phyloP scores from a whole-genome alignment of 768 basidiomycete species.

The Leccinum variicolor region DNA sequence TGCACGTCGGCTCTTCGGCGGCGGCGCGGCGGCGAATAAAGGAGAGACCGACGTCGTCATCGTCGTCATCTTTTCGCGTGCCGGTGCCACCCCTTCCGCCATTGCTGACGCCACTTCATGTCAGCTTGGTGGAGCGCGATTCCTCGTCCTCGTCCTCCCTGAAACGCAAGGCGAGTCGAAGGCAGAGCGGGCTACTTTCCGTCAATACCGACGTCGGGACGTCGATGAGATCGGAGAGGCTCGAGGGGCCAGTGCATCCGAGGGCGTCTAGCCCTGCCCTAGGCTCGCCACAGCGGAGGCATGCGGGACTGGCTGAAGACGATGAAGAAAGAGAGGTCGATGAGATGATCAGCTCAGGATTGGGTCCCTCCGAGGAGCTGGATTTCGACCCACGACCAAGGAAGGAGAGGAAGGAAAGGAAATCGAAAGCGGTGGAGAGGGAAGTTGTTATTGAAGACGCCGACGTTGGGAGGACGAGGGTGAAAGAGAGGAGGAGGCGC shows the following conservation, averaged over 20 bases:
- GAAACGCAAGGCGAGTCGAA: constrained; percentile 26
- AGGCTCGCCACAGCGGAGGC: constrained; percentile 55
- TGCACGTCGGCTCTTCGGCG: constrained; percentile 35
- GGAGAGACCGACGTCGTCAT: constrained; percentile 37
- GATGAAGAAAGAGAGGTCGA: constrained; percentile 51
- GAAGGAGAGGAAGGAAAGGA: constrained; percentile 43
- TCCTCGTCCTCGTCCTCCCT: constrained; percentile 13
- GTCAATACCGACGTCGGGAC: constrained; percentile 31
- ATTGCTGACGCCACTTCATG: constrained; percentile 30
- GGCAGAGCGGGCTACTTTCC: constrained; percentile 55
- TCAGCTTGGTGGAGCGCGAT: constrained; percentile 35
- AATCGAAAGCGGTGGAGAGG: constrained; percentile 18
- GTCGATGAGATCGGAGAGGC: constrained; percentile 25
- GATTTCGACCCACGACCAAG: constrained; percentile 26
- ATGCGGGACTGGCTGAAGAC: constrained; percentile 52
- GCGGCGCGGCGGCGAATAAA: constrained; percentile 42
- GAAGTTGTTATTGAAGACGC: constrained; percentile 19
- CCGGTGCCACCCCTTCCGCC: constrained; percentile 45
- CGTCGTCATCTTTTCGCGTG: constrained; percentile 37
- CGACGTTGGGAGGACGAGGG: constrained; percentile 23
- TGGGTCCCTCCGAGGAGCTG: constrained; percentile 12
- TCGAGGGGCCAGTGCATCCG: constrained; percentile 39
- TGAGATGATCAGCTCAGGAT: constrained; percentile 18
- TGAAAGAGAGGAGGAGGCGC: constrained; percentile 41
- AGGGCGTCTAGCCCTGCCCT: constrained; percentile 67